phyloP scores from a whole-genome alignment of 2,329 filamentous ascomycete species.

The Ophidiomyces ophidiicola region DNA sequence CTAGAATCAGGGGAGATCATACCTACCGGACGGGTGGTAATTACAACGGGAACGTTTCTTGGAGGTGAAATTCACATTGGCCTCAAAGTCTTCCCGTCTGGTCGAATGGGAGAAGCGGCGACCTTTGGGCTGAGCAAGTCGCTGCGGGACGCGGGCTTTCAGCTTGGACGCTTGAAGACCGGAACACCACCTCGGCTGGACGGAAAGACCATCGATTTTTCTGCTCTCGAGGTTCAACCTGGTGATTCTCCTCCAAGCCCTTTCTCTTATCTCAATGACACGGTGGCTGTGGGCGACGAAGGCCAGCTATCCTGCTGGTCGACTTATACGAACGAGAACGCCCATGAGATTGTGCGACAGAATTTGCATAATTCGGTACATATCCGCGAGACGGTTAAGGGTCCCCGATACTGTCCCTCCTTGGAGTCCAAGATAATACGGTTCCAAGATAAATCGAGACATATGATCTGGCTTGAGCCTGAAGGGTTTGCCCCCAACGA shows the following conservation, averaged over 20 bases:
- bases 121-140: constrained; percentile 90
- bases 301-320: constrained; percentile 76
- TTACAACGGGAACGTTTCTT: constrained; percentile 92
- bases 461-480: constrained; percentile 94
- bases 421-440: constrained; percentile 87
- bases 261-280: constrained; percentile 79
- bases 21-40: constrained; percentile 68
- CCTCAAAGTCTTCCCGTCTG: constrained; percentile 69
- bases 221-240: constrained; percentile 55
- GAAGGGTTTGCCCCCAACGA: constrained; percentile 78
- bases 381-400: constrained; percentile 87
- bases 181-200: constrained; percentile 85
- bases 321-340: constrained; percentile 71
- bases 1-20: constrained; percentile 80
- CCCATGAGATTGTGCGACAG: constrained; percentile 70
- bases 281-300: constrained; percentile 54
- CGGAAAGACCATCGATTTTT: constrained; percentile 68
- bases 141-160: constrained; percentile 73
- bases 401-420: constrained; percentile 89
- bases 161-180: constrained; percentile 82
- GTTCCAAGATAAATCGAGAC: constrained; percentile 65
- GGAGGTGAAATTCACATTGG: constrained; percentile 96
- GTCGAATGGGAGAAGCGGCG: constrained; percentile 84
- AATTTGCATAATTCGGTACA: constrained; percentile 96
- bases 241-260: constrained; percentile 79